Conservation (phyloP, 495 filamentous ascomycete species). For the Tuber microsphaerosporum region DNA sequence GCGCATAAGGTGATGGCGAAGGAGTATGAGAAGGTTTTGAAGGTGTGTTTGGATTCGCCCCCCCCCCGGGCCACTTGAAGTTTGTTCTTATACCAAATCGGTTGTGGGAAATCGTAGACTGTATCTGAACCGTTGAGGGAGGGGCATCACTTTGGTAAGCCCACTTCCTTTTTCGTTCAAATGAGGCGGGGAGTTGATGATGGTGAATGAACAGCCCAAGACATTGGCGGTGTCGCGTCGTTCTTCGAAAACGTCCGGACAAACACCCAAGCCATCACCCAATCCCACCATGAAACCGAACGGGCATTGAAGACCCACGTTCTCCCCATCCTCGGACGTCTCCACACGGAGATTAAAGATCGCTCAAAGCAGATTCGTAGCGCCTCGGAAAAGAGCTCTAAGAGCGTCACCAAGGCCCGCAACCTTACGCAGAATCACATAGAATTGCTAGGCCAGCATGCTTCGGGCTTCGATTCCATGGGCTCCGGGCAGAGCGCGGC, state of each 20-base stretch:
- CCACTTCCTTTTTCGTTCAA: neutral
- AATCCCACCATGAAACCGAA: slow-evolving; percentile 79
- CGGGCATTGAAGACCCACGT: slow-evolving; percentile 76
- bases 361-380: slow-evolving; percentile 79
- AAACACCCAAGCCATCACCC: slow-evolving; percentile 84
- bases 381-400: slow-evolving; percentile 78
- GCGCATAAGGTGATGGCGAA: slow-evolving; percentile 75
- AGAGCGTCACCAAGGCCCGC: slow-evolving; percentile 85
- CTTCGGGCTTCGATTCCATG: slow-evolving; percentile 62
- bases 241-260: slow-evolving; percentile 88
- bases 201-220: slow-evolving; percentile 47
- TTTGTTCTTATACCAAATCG: slow-evolving; percentile 5
- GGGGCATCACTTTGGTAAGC: slow-evolving; percentile 72
- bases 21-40: slow-evolving; percentile 90
- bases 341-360: slow-evolving; percentile 93
- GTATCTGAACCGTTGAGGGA: slow-evolving; percentile 79
- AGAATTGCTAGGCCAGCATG: slow-evolving; percentile 78
- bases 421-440: slow-evolving; percentile 87
- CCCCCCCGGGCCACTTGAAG: neutral
- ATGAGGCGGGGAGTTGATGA: neutral
- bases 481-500: slow-evolving; percentile 14
- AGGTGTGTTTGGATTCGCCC: slow-evolving; percentile 49
- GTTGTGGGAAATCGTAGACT: slow-evolving; percentile 50
- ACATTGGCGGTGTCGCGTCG: slow-evolving; percentile 70
- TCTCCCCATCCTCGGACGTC: slow-evolving; percentile 75